Base-by-base conservation (phyloP, 169 alveolate species). In the Plasmodium gonderi region DNA sequence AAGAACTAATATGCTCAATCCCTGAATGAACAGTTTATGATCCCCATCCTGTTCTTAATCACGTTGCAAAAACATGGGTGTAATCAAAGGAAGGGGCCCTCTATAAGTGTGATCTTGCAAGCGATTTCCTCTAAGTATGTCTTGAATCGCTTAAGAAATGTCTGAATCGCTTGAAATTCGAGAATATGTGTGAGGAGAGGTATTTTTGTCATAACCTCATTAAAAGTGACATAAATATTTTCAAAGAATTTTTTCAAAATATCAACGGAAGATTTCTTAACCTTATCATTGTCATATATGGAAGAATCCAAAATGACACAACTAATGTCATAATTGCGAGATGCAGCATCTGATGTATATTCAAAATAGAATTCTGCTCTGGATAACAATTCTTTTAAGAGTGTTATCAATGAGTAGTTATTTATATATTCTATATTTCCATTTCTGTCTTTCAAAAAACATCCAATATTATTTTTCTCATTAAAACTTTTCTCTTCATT, bases 341-440 rank as follows among this genome's bases (percentile, higher is more conserved):
- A 78, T 17, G 90, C 82, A 0, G 94, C 94, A 90, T 90, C 94
- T 0, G 94, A 65, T 26, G 94, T 79, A 40, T 90, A 90, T 44
- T 90, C 91, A 51, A 77, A 78, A 38, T 78, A 90, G 14, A 90
- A 90, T 42, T 90, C 94, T 12, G 91, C 90, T 49, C 94, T 64
- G 26, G 94, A 90, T 9, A 79, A 26, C 0, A 90, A 68, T 51
- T 90, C 94, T 49, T 90, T 90, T 51, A 90, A 47, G 51, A 90
- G 51, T 1, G 90, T 90, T 29, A 90, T 78, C 12, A 90, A 69
- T 0, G 94, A 90, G 40, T 69, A 90, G 69, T 90, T 90, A 68
- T 44, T 67, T 9, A 90, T 45, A 49, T 45, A 65, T 64, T 90
- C 91, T 14, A 67, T 7, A 12, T 78, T 78, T 6, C 94, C 94